Conservation (phyloP, 164 flowering plant species). For the Aristolochia fimbriata region DNA sequence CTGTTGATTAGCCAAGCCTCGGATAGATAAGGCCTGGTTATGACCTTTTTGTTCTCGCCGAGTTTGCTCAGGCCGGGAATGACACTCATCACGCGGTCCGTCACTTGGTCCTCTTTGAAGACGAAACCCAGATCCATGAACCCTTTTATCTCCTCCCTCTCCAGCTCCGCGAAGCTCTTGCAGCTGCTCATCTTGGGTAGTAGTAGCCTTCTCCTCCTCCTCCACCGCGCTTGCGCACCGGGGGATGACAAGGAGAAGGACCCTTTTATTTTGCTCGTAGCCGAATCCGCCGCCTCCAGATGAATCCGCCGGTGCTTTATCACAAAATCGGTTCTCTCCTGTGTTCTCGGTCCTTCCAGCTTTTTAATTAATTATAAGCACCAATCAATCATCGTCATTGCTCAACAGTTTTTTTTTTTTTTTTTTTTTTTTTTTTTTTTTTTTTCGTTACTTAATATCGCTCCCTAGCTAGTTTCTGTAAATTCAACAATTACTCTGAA, state of each 20-base stretch:
- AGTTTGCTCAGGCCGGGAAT: constrained; percentile 54
- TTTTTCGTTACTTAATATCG: not conserved
- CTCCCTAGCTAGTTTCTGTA: not conserved
- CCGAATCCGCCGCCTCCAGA: not conserved
- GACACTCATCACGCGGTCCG: constrained; percentile 31
- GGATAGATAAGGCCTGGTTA: constrained; percentile 51
- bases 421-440: too few species aligned
- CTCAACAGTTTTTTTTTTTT: not conserved
- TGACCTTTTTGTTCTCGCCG: constrained; percentile 4
- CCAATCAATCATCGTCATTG: not conserved
- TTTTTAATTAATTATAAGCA: not conserved
- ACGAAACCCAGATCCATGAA: constrained; percentile 64
- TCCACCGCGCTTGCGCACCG: constrained; percentile 3
- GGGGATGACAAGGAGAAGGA: constrained; percentile 28
- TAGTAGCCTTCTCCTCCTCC: too few species aligned
- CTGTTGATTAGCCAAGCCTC: constrained; percentile 59
- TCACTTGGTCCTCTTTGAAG: constrained; percentile 39
- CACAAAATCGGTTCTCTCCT: not conserved
- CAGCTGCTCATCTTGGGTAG: constrained; percentile 27
- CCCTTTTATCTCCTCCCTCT: constrained; percentile 61
- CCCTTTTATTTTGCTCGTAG: constrained; percentile 5
- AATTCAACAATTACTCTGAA: not conserved
- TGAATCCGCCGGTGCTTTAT: not conserved
- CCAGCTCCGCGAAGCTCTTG: constrained; percentile 47
- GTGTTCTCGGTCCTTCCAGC: not conserved